These are phyloP conservation scores for Komagataella kurtzmanii DNA, from an alignment of 805 yeast species.

Conservation along the genomic window DNA sequence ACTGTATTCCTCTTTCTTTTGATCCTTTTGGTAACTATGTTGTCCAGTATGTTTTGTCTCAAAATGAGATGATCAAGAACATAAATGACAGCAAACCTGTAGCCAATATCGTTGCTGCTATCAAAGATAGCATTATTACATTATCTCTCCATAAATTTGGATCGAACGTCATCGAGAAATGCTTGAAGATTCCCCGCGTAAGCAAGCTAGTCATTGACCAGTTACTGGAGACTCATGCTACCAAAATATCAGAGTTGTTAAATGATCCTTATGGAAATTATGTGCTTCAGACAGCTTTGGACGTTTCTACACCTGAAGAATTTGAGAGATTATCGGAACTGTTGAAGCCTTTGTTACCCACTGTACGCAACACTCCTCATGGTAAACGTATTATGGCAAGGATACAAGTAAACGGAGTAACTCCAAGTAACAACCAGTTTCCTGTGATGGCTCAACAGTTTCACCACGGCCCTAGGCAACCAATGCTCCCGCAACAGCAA, in stretches of 20 bases:
- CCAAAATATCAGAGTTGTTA: conserved; percentile 15
- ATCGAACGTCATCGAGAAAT: conserved; percentile 45
- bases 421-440: not conserved
- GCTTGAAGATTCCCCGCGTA: conserved; percentile 31
- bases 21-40: conserved; percentile 98
- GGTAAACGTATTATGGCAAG: conserved; percentile 87
- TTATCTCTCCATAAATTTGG: conserved; percentile 50
- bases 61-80: conserved; percentile 3
- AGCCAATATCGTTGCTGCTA: conserved; percentile 2
- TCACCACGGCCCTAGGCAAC: not conserved
- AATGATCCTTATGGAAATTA: conserved; percentile 50
- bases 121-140: conserved; percentile 9
- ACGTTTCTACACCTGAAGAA: conserved; percentile 36
- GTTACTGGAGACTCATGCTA: conserved; percentile 20
- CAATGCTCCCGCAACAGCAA: not conserved
- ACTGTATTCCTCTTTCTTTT: conserved; percentile 57
- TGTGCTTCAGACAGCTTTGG: conserved; percentile 45
- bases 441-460: not conserved
- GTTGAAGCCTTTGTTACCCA: conserved; percentile 64
- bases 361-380: conserved; percentile 83
- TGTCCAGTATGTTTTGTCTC: conserved; percentile 69
- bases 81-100: conserved; percentile 1
- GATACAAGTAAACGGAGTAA: conserved; percentile 19
- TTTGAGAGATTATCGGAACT: conserved; percentile 41
- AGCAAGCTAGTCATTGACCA: conserved; percentile 30